Evolutionary conservation across 352 stramenopile genomes (phyloP), one percentile per base, ranked within the genome.

Genomic region (Peronospora tabacina): DNA sequence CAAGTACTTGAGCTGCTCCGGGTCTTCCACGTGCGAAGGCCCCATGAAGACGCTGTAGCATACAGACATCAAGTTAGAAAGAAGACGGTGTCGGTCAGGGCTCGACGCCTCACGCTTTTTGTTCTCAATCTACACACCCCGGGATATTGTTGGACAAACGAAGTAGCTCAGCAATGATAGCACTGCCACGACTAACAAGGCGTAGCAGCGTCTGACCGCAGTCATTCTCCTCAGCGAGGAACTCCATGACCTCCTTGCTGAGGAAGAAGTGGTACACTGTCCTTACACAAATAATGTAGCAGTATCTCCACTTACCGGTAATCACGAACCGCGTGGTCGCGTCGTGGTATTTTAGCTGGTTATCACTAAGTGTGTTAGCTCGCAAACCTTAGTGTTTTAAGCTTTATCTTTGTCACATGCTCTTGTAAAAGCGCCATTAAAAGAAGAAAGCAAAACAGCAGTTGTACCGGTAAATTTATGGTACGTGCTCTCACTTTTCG

Each of bases 181-280:
- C 76, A 43, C 82, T 93, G 15, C 91, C 94, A 22, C 80, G 71
- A 56, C 85, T 90, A 34, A 96, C 89, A 51, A 98, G 82, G 20
- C 76, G 79, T 67, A 98, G 71, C 52, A 98, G 75, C 55, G 90
- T 97, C 73, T 96, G 86, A 0, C 92, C 94, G 77, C 94, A 98
- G 51, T 97, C 75, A 56, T 97, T 97, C 50, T 97, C 85, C 49
- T 94, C 76, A 5, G 82, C 82, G 40, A 95, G 78, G 49, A 94
- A 90, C 70, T 90, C 85, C 82, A 94, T 93, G 8, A 19, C 33
- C 22, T 12, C 16, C 36, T 63, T 59, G 52, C 32, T 39, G 16
- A 8, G 13, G 36, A 17, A 17, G 3, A 32, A 13, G 28, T 32
- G 12, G 30, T 36, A 36, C 13, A 13, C 22, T 7, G n/a, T n/a